A percentile compares a stretch with the other conserved stretches of the same genome.
Evolutionary conservation across 2,329 filamentous ascomycete species (phyloP).

Genomic region (Capronia epimyces): DNA sequence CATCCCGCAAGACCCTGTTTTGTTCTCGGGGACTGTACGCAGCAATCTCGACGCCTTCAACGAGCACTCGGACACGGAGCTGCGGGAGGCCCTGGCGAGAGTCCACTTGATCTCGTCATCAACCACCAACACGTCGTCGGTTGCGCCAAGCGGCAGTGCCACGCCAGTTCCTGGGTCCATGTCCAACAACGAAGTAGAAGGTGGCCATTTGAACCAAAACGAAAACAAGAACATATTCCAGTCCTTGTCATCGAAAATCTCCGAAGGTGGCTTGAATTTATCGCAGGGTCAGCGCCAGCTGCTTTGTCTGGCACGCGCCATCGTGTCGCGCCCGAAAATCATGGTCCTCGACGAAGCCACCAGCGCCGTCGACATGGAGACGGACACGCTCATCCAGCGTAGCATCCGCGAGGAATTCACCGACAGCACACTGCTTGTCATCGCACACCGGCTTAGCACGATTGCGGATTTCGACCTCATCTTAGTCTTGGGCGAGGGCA

Average conservation of each 20-base stretch:
- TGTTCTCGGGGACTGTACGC: constrained; percentile 73
- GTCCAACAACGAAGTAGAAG: constrained; percentile 22
- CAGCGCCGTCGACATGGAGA: constrained; percentile 70
- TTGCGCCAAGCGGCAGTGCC: constrained; percentile 20
- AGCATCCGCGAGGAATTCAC: constrained; percentile 67
- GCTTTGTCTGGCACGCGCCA: constrained; percentile 67
- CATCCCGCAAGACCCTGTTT: constrained; percentile 75
- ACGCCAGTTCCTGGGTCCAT: constrained; percentile 18
- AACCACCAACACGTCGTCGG: constrained; percentile 28
- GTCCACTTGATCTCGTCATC: constrained; percentile 59
- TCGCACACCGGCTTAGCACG: constrained; percentile 69
- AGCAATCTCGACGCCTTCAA: constrained; percentile 73
- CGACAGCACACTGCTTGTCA: constrained; percentile 64
- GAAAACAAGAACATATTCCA: constrained; percentile 62
- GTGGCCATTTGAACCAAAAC: constrained; percentile 33
- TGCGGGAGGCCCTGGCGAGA: constrained; percentile 63
- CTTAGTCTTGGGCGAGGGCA: constrained; percentile 63
- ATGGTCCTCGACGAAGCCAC: constrained; percentile 79
- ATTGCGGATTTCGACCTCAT: constrained; percentile 73
- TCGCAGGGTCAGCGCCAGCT: constrained; percentile 73
- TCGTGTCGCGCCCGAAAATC: constrained; percentile 66
- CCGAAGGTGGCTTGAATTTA: constrained; percentile 67
- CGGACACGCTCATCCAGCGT: constrained; percentile 67
- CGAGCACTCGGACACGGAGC: constrained; percentile 61
- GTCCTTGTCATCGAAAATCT: constrained; percentile 58